Base-by-base conservation (phyloP, 495 filamentous ascomycete genomes). In the Emericellopsis terricola region DNA sequence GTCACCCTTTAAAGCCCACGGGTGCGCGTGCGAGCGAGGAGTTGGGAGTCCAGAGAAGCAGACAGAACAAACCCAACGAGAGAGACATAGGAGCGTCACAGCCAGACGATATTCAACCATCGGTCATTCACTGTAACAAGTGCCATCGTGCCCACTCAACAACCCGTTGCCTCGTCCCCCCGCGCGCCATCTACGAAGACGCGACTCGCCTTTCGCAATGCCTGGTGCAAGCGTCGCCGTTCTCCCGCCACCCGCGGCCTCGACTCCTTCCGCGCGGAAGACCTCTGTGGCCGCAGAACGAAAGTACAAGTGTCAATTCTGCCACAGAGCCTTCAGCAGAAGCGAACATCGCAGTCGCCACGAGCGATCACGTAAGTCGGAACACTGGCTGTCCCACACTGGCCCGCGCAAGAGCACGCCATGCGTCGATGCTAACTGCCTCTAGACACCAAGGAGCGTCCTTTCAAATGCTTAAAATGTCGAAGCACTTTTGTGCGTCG, bases 221-320 rank as follows among this genome's bases (percentile, higher is more conserved):
- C 69, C 75, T 42, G 70, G 63, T 60, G 66, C 73, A 50, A 75
- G 67, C 60, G 71, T 71, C 56, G 69, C 69, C 44, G 59, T 65
- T 40, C 60, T 65, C 42, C 57, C 67, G 33, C 55, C 68, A 29
- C 51, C 69, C 43, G 58, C 68, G 39, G 49, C 69, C 51, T 72
- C 73, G 48, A 61, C 69, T 39, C 65, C 78, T 39, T 65, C 67
- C 21, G 64, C 62, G 47, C 55, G 72, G 44, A 76, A 73, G 52
- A 52, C 69, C 37, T 59, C 69, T 26, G 52, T 69, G 45, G 70
- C 70, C 29, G 81, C 86, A 28, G 86, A 94, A 64, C 83, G 86
- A 65, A 94, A 93, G 58, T 97, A 97, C 72, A 94, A 96, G 59
- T 97, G 89, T 62, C 83, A 92, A 68, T 97, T 94, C 59, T 97